These are phyloP conservation scores for Tulasnella sp. DNA, from an alignment of 768 basidiomycete genomes.

Conservation along the genomic window DNA sequence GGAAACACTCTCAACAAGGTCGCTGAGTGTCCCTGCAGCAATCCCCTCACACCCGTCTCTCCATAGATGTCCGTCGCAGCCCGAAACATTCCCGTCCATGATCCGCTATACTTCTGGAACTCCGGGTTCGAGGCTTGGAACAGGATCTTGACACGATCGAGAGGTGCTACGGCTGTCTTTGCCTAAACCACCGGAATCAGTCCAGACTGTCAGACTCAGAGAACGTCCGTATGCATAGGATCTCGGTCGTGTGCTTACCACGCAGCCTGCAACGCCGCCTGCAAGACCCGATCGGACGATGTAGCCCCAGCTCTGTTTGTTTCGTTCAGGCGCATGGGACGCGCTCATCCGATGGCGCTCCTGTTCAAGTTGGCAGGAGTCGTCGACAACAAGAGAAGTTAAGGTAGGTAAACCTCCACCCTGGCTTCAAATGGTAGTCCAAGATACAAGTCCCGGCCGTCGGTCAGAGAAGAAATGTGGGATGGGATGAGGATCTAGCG, in stretches of 20 bases:
- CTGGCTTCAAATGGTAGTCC: too few relatives aligned
- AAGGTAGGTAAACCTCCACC: too few relatives aligned
- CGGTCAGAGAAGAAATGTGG: too few relatives aligned
- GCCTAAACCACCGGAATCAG: slow-evolving; percentile 40
- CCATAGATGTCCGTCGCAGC: slow-evolving; percentile 58
- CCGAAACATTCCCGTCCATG: slow-evolving; percentile 72
- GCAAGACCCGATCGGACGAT: slow-evolving; percentile 77
- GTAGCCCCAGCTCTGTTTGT: slow-evolving; percentile 47
- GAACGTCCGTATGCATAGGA: slow-evolving; percentile 1
- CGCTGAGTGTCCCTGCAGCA: slow-evolving; percentile 93
- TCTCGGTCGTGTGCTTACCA: slow-evolving; percentile 45
- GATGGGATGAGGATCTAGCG: too few relatives aligned
- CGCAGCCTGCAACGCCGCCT: slow-evolving; percentile 87
- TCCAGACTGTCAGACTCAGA: slow-evolving; percentile 16
- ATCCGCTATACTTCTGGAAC: slow-evolving; percentile 84
- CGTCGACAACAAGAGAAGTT: too few relatives aligned
- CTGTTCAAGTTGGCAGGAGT: too few relatives aligned
- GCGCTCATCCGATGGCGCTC: slow-evolving; percentile 9
- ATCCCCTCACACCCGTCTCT: slow-evolving; percentile 52
- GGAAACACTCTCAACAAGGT: slow-evolving; percentile 92
- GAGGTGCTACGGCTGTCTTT: slow-evolving; percentile 87
- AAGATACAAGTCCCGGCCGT: too few relatives aligned
- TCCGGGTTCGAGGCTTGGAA: slow-evolving; percentile 96
- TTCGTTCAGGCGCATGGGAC: slow-evolving; percentile 29
- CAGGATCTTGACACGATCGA: slow-evolving; percentile 97